Evolutionary conservation across 495 filamentous ascomycete genomes (phyloP), one percentile per base, ranked within the genome.

Genomic region (Penicillium antarcticum): DNA sequence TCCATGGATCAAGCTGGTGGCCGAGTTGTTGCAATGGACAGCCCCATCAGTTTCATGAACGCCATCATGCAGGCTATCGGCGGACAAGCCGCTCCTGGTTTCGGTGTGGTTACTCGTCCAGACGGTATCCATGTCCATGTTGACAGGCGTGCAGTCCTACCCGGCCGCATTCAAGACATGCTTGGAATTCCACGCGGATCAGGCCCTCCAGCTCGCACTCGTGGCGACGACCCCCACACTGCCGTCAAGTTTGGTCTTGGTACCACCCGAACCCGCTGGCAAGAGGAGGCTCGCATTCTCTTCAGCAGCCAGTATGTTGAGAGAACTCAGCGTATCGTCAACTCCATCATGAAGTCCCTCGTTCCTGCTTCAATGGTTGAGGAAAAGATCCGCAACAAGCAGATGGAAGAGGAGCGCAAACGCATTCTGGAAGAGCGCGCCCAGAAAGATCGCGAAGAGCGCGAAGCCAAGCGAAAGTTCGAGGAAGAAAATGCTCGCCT

Each of bases 201-300:
- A 62, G 65, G 73, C 5, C 55, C 69, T 48, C 60, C 73, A 21
- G 53, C 78, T 54, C 61, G 73, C 18, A 63, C 47, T 24, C 47
- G 69, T 43, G 76, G 79, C 21, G 78, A 83, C 57, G 82, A 86
- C 54, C 81, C 82, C 23, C 75, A 76, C 23, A 78, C 84, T 54
- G 83, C 88, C 10, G 83, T 89, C 12, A 75, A 81, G 32, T 96
- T 96, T 67, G 72, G 76, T 18, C 77, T 88, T 14, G 80, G 81
- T 29, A 72, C 79, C 2, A 97, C 92, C 10, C 72, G 71, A 35
- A 73, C 76, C 35, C 84, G 94, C 38, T 99, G 95, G 92, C 84
- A 87, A 57, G 89, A 96, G 58, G 94, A 97, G 69, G 88, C 91
- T 11, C 85, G 86, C 51, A 81, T 97, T 66, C 74, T 97, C 1